Conservation (phyloP, 2,329 filamentous ascomycete species). For the Coniochaeta sp. region DNA sequence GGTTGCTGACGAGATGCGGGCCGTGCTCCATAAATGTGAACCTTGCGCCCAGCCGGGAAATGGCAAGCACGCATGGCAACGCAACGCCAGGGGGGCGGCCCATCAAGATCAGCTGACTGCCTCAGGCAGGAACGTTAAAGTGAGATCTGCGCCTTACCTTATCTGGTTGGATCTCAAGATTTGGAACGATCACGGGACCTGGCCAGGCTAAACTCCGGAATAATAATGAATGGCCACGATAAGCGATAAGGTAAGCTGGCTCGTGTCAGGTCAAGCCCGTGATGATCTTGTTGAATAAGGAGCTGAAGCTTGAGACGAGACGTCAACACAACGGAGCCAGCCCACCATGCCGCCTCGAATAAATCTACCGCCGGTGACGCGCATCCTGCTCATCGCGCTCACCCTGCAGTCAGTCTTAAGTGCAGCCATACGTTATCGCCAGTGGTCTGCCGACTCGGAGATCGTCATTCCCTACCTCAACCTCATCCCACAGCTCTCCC, state of each 20-base stretch:
- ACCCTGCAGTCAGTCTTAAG: conserved; percentile 76
- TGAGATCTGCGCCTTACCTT: background rate
- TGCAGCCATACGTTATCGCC: conserved; percentile 66
- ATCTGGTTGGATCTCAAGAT: background rate
- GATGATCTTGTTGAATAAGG: background rate
- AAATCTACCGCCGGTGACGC: conserved; percentile 88
- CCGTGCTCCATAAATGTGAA: background rate
- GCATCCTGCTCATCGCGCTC: conserved; percentile 69
- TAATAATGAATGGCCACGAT: background rate
- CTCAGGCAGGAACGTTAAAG: background rate
- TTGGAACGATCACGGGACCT: background rate
- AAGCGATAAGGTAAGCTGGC: background rate
- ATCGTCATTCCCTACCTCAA: conserved; percentile 81
- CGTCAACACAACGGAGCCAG: conserved; percentile 3
- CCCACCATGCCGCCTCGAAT: conserved; percentile 69
- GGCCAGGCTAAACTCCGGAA: background rate
- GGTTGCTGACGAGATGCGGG: conserved; percentile 1
- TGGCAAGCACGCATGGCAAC: background rate
- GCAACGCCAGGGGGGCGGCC: background rate
- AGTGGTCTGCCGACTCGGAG: conserved; percentile 55
- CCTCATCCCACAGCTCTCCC: conserved; percentile 73
- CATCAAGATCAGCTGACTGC: background rate
- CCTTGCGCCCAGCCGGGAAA: background rate
- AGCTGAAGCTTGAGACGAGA: background rate
- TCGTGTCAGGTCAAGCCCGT: background rate